These are phyloP conservation scores for Earliella scabrosa DNA, from an alignment of 1,284 basidiomycete genomes.

Conservation along the genomic window DNA sequence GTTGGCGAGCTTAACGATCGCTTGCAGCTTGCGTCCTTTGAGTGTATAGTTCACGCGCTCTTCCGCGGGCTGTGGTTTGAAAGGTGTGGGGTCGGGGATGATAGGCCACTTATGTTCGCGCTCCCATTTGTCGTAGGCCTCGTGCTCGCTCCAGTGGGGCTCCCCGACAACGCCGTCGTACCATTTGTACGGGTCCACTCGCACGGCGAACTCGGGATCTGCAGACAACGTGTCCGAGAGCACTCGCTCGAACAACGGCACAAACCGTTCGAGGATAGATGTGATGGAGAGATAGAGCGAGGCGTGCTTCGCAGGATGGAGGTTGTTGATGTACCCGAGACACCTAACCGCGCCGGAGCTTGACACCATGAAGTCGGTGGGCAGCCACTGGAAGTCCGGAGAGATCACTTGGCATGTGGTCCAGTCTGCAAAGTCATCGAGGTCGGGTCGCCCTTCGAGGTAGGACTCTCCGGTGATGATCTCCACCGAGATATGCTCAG, in stretches of 20 bases:
- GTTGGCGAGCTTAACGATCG: constrained; percentile 37
- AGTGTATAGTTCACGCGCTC: not conserved
- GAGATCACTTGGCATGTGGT: not conserved
- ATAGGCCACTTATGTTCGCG: not conserved
- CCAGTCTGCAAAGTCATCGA: not conserved
- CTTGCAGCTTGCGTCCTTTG: constrained; percentile 17
- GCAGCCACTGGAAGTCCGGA: not conserved
- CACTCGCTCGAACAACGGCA: not conserved
- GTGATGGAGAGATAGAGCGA: not conserved
- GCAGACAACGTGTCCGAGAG: not conserved
- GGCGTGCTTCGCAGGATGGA: not conserved
- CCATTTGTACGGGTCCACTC: not conserved
- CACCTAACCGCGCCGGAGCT: not conserved
- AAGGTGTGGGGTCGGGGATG: not conserved
- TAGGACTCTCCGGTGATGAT: not conserved
- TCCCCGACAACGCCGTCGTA: not conserved
- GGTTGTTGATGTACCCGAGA: not conserved
- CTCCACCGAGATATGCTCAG: not conserved
- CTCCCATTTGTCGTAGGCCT: not conserved
- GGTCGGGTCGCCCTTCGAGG: not conserved
- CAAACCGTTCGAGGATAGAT: not conserved
- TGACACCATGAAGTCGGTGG: not conserved
- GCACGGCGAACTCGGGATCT: not conserved
- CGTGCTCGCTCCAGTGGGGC: too few species aligned
- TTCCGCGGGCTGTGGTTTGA: not conserved